These are phyloP conservation scores for Colletotrichum aenigma DNA, from an alignment of 2,329 filamentous ascomycete genomes.

Conservation along the genomic window DNA sequence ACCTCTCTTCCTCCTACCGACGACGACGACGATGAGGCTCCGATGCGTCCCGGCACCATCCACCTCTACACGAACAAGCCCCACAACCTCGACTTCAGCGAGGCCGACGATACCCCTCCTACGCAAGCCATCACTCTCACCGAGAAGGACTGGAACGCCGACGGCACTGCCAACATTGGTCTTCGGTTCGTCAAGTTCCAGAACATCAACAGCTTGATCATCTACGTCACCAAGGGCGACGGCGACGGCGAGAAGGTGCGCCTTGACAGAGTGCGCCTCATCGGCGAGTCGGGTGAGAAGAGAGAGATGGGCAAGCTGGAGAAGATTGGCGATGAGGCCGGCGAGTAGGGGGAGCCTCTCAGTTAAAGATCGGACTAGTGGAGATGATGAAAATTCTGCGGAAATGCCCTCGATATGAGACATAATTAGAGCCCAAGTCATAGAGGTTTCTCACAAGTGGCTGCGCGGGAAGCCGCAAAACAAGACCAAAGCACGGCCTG, in stretches of 20 bases:
- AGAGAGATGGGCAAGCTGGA: slow-evolving; percentile 92
- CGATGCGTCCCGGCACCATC: slow-evolving; percentile 81
- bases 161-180: slow-evolving; percentile 73
- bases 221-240: slow-evolving; percentile 90
- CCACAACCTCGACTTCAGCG: slow-evolving; percentile 92
- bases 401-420: not conserved
- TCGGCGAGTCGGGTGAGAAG: slow-evolving; percentile 92
- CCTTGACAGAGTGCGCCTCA: slow-evolving; percentile 76
- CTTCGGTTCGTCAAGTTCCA: slow-evolving; percentile 98
- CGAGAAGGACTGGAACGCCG: slow-evolving; percentile 80
- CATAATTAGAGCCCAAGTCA: slow-evolving; percentile 21
- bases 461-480: not conserved
- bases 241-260: slow-evolving; percentile 84
- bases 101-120: slow-evolving; percentile 84
- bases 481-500: not conserved
- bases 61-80: slow-evolving; percentile 87
- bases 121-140: slow-evolving; percentile 81
- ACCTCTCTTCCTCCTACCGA: slow-evolving; percentile 75
- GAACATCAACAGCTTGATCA: slow-evolving; percentile 82
- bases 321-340: slow-evolving; percentile 83
- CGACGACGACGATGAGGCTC: slow-evolving; percentile 73
- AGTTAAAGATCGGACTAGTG: not conserved
- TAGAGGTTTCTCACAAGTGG: not conserved
- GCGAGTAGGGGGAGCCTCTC: slow-evolving; percentile 48
- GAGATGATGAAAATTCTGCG: not conserved